Base-by-base conservation (phyloP, 805 yeast genomes). In the Metschnikowia corniflorae region DNA sequence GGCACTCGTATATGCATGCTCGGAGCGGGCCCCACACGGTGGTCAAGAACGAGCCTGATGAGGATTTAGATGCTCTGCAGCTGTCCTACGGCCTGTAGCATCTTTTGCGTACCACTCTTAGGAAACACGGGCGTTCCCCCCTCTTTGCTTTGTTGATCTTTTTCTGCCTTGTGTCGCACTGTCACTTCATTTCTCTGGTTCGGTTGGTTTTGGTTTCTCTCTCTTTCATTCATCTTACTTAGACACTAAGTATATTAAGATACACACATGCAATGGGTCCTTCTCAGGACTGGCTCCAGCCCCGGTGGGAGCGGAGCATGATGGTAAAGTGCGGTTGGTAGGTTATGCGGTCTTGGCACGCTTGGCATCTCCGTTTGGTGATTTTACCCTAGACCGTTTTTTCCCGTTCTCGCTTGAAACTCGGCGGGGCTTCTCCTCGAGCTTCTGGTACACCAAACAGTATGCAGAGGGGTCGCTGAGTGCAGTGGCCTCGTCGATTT, bases 381-480 rank as follows among this genome's bases (percentile, higher is more conserved):
- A 12, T 26, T 28, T 30, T 21, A 20, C 29, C 13, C 46, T 29
- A 29, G 41, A 39, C 26, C 33, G 26, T 20, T 35, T 20, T 58
- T 73, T 80, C 40, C 81, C 80, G 15, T 29, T 29, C 14, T 10
- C 33, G 8, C n/a, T 18, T 26, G 29, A 26, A 20, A 25, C 29
- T 10, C 46, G 26, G 26, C 34, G 25, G 17, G 37, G 14, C 59
- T 73, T 80, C 40, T 81, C 80, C 1, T 87, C 82, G 42, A 85
- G 59, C 51, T 91, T 76, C 28, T 89, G 78, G 62, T 93, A 93
- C 15, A 93, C 68, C 60, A 93, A 71, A 42, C 89, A 89, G 62
- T 93, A 93, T 5, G 97, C 97, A 24, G 87, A 78, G 10, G 91
- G 85, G 53, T 91, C 95, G 47, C 77, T 77, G 46, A 87, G 67